Conservation (phyloP, 2,329 filamentous ascomycete genomes). For the Alternaria sp. region DNA sequence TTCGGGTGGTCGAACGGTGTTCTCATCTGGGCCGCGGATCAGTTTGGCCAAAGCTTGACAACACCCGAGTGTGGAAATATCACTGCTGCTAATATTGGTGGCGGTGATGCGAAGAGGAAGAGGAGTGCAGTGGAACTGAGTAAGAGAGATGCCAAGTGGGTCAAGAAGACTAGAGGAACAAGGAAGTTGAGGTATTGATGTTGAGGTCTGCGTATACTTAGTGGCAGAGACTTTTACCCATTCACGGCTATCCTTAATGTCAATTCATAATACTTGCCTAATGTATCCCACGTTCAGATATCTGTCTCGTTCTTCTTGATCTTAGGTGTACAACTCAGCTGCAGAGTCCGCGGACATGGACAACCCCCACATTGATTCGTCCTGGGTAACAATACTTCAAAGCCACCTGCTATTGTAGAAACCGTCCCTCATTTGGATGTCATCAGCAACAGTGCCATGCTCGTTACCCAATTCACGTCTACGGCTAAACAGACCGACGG, state of each 20-base stretch:
- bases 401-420: background rate
- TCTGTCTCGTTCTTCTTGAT: background rate
- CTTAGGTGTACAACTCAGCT: background rate
- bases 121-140: conserved; percentile 40
- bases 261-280: background rate
- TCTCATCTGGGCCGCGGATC: conserved; percentile 69
- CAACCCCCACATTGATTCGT: background rate
- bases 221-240: background rate
- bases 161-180: conserved; percentile 31
- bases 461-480: background rate
- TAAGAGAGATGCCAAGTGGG: conserved; percentile 39
- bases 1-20: conserved; percentile 76
- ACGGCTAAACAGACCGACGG: background rate
- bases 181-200: conserved; percentile 7
- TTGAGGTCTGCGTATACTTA: background rate
- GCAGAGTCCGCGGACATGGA: background rate
- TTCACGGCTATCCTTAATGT: background rate
- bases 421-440: too few species aligned
- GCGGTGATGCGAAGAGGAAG: conserved; percentile 26
- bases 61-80: conserved; percentile 57
- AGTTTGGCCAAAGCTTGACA: conserved; percentile 62
- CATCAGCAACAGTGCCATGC: background rate
- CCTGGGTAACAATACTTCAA: background rate
- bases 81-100: conserved; percentile 30
- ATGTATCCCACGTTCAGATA: background rate